Base-by-base conservation (phyloP, 2,329 filamentous ascomycete species). In the Tolypocladium tundrense region DNA sequence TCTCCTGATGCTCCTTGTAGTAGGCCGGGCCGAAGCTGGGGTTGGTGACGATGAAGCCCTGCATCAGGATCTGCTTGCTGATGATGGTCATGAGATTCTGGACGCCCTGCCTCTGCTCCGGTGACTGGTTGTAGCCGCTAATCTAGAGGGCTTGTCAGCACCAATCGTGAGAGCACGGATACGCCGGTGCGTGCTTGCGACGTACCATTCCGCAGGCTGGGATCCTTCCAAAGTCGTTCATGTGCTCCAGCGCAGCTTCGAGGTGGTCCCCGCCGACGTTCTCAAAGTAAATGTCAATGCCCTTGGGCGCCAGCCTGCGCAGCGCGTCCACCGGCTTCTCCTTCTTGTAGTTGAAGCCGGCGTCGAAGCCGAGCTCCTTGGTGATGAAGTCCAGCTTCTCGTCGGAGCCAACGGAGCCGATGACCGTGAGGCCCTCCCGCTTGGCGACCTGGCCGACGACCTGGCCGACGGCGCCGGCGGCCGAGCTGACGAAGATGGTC, bases 271-370 rank as follows among this genome's bases (percentile, higher is more conserved):
- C 79, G 13, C 79, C 79, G 5, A 82, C 79, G 57, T 81, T 82
- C 61, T 82, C 79, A 59, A 73, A 82, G 69, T 80, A 80, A 24
- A 81, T 90, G 67, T 95, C 90, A 61, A 95, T 81, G 5, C 90
- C 90, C 14, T 91, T 72, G 0, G 90, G 89, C 0, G 88, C 88
- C 21, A 94, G 79, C 59, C 88, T 80, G 62, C 77, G 73, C 58
- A 95, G 78, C 0, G 88, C 90, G 13, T 87, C 86, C 1, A 73
- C 68, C 0, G 89, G 81, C 64, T 80, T 82, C 75, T 94, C 89
- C 64, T 83, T 91, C 81, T 94, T 93, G 80, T 95, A 95, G 79
- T 95, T 94, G 76, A 93, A 94, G 10, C 86, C 90, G 19, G 63
- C 74, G 57, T 82, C 79, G 63, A 78, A 82, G 10, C 79, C 79